phyloP scores from a whole-genome alignment of 2,329 filamentous ascomycete genomes.

The Fusarium sp. region DNA sequence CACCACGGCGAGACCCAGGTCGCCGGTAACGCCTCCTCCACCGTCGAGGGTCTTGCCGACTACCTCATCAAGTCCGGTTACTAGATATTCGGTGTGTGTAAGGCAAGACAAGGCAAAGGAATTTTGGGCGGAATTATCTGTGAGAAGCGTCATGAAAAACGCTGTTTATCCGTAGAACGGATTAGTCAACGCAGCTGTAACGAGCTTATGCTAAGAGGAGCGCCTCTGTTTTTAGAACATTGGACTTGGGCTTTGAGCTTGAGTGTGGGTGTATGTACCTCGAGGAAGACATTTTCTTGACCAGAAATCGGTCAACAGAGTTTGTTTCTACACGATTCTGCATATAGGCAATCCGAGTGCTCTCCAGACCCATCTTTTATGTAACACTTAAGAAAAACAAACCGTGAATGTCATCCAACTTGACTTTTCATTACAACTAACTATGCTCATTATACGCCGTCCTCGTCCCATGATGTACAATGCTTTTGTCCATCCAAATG shows the following conservation, averaged over 20 bases:
- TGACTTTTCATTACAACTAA: constrained; percentile 17
- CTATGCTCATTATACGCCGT: constrained; percentile 21
- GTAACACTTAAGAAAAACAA: neutral
- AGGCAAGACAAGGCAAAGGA: neutral
- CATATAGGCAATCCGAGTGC: constrained; percentile 46
- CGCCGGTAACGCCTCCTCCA: constrained; percentile 80
- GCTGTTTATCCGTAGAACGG: constrained; percentile 33
- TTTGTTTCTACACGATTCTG: constrained; percentile 46
- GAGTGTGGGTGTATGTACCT: constrained; percentile 32
- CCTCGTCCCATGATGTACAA: constrained; percentile 18
- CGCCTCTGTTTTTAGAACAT: constrained; percentile 43
- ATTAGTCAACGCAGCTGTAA: constrained; percentile 38
- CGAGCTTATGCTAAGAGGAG: constrained; percentile 41
- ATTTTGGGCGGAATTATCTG: constrained; percentile 16
- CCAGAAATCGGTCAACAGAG: constrained; percentile 38
- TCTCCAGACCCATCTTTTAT: constrained; percentile 25
- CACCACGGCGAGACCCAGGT: constrained; percentile 82
- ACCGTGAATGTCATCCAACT: neutral
- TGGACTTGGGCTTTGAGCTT: constrained; percentile 36
- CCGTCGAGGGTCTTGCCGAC: constrained; percentile 85
- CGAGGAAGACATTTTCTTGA: constrained; percentile 41
- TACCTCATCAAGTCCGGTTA: constrained; percentile 85
- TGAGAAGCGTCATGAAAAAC: constrained; percentile 25
- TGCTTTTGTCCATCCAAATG: constrained; percentile 18
- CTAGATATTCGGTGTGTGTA: constrained; percentile 59